phyloP scores from a whole-genome alignment of 495 filamentous ascomycete species.

The Delitschia confertaspora region DNA sequence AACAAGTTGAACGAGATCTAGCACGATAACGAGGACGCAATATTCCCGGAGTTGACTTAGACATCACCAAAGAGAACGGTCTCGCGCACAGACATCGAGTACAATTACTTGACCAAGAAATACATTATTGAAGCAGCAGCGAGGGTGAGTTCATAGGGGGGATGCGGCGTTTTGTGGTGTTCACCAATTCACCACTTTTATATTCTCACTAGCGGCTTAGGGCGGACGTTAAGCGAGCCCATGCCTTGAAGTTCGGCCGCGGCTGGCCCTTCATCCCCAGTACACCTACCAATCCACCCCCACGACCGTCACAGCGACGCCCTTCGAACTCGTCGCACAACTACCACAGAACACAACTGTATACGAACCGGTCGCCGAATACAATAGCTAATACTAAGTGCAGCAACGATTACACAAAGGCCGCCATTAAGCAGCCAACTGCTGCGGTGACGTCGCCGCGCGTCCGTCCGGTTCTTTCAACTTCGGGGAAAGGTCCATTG shows the following conservation, averaged over 20 bases:
- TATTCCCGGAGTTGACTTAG: too few species aligned
- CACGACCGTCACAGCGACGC: conserved; percentile 15
- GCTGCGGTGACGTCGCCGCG: conserved; percentile 19
- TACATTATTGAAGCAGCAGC: too few species aligned
- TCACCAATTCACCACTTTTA: too few species aligned
- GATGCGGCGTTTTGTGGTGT: background rate
- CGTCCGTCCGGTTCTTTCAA: conserved; percentile 1
- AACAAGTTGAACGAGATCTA: too few species aligned
- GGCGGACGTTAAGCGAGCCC: conserved; percentile 1
- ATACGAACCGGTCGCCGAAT: conserved; percentile 2
- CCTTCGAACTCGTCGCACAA: conserved; percentile 12
- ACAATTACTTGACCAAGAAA: too few species aligned
- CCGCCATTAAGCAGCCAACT: conserved; percentile 7
- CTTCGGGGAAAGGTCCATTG: conserved; percentile 1
- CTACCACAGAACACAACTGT: conserved; percentile 4
- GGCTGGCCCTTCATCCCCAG: conserved; percentile 1
- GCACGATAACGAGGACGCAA: too few species aligned
- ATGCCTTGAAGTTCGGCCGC: conserved; percentile 12
- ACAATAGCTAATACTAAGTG: background rate
- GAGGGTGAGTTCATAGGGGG: too few species aligned
- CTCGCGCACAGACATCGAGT: too few species aligned
- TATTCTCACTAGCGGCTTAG: background rate
- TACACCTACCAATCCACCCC: conserved; percentile 16
- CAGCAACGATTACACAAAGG: background rate
- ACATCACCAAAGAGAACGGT: too few species aligned